A percentile compares a stretch with the other conserved stretches of the same genome.
Conservation (phyloP, 169 alveolate genomes). For the Neospora caninum region DNA sequence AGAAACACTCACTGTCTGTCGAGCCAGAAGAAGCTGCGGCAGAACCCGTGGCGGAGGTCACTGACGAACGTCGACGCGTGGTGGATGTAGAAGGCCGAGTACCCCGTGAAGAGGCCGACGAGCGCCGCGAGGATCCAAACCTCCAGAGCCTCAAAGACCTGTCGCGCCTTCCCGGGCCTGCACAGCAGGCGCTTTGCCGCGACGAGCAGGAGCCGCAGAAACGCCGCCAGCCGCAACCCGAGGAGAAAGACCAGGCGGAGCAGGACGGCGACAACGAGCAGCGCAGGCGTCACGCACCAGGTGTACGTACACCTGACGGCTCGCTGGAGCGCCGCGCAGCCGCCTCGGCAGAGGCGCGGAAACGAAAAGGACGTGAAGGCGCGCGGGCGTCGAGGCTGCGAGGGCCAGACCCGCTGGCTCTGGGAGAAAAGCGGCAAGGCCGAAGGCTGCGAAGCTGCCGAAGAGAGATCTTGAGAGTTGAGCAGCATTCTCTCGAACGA, state of each 20-base stretch:
- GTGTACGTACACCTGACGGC: constrained; percentile 18
- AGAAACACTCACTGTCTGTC: background rate
- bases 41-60: constrained; percentile 25
- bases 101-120: background rate
- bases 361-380: background rate
- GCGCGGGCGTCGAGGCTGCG: background rate
- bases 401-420: background rate
- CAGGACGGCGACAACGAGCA: background rate
- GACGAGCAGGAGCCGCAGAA: constrained; percentile 2
- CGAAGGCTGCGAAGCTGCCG: no score
- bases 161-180: background rate
- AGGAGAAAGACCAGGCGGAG: background rate
- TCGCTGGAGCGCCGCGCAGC: background rate
- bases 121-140: constrained; percentile 37
- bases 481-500: no score
- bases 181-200: background rate
- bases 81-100: constrained; percentile 26
- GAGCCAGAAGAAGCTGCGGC: constrained; percentile 14
- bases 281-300: constrained; percentile 12
- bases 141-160: background rate
- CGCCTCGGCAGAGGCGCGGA: background rate
- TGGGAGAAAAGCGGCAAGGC: background rate
- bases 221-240: background rate
- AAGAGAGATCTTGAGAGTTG: no score
- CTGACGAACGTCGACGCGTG: constrained; percentile 6